Conservation (phyloP, 116 monocot species). For the Posidonia oceanica region DNA sequence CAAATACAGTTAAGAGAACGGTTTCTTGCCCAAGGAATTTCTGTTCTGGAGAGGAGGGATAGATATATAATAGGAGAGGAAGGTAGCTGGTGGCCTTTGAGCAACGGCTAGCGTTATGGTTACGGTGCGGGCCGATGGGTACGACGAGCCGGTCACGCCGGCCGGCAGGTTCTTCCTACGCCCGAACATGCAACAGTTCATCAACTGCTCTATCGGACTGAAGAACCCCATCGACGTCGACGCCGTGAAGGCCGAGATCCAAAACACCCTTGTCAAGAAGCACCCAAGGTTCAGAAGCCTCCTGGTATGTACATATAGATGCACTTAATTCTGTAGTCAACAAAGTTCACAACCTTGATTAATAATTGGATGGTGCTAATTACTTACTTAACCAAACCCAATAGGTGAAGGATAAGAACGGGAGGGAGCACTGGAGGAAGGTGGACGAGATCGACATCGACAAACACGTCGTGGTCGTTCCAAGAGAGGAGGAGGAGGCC, state of each 20-base stretch:
- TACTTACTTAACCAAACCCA: not conserved
- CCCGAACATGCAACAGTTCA: constrained; percentile 19
- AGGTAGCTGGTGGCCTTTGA: too few relatives aligned
- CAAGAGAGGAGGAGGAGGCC: constrained; percentile 3
- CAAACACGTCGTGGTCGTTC: constrained; percentile 9
- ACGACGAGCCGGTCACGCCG: constrained; percentile 23
- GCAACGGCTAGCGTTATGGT: too few relatives aligned
- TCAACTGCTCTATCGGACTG: constrained; percentile 13
- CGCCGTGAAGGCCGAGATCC: constrained; percentile 14
- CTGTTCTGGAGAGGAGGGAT: too few relatives aligned
- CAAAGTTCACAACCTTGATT: too few relatives aligned
- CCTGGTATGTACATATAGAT: not conserved
- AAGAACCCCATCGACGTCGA: constrained; percentile 17
- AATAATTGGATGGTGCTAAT: not conserved
- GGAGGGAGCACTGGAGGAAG: constrained; percentile 16
- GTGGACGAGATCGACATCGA: constrained; percentile 12
- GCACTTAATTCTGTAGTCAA: too few relatives aligned
- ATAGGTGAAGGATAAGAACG: constrained; percentile 9
- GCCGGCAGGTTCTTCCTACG: constrained; percentile 23
- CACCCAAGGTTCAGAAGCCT: constrained; percentile 17
- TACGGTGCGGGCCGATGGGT: not conserved
- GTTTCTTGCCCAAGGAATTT: too few relatives aligned
- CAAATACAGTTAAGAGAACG: too few relatives aligned
- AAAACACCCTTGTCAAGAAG: constrained; percentile 3
- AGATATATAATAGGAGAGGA: too few relatives aligned